Base-by-base conservation (phyloP, 202 grass and related monocot genomes). In the Musa balbisiana region DNA sequence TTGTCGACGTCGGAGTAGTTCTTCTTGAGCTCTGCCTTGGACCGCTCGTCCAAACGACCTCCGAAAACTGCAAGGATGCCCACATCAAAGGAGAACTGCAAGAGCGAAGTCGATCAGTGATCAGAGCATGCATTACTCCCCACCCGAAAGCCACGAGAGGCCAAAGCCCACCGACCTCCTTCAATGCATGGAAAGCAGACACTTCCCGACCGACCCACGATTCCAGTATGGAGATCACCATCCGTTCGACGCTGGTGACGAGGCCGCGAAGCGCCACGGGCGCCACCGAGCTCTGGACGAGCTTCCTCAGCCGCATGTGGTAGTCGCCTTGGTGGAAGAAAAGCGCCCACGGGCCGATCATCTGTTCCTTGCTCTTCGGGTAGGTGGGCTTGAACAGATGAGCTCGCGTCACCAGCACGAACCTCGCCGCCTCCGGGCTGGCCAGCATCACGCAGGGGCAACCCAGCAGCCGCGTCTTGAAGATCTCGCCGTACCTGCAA, bases 301-400 rank as follows among this genome's bases (percentile, higher is more conserved):
- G 76, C 64, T 85, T 82, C 80, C 95, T 82, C 2, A 92, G 65
- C 20, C 74, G 87, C 29, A 79, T 62, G 87, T 99, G 95, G 80
- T 99, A 87, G 21, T 88, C 91, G 60, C 89, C 89, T 73, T 84
- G 79, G 86, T 92, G 84, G 84, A 92, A 92, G 89, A 92, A 92
- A 71, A 92, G 78, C 12, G 89, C 89, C 68, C n/a, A 84, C 1
- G 89, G 86, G 19, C 89, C 89, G 81, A 92, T 92, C 85, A 92
- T 86, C 15, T 71, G 79, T 71, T 92, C 86, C 85, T 92, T 92
- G 81, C 86, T 92, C 11, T 73, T 79, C n/a, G 89, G 89, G 79
- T 88, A 92, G 43, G 89, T 92, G 29, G 89, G 89, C 78, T 86
- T 88, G 86, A 92, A 92, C 72, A 88, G 79, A 55, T 86, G 52